Conservation (phyloP, 257 asterid species). For the Nicotiana tabacum region DNA sequence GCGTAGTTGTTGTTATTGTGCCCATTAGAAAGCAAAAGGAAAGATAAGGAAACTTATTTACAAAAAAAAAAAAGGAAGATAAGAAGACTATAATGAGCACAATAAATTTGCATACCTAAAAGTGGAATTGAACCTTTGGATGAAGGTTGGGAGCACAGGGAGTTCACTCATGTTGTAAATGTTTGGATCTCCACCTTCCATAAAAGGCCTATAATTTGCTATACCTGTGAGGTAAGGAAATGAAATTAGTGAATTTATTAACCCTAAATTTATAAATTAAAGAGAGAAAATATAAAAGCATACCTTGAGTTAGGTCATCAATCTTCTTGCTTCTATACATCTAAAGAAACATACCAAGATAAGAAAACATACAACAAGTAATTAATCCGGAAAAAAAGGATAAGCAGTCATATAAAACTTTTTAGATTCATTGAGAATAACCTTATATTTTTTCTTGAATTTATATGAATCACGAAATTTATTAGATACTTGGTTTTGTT, state of each 20-base stretch:
- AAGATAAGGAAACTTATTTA: no score
- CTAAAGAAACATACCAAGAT: slow-evolving; percentile 28
- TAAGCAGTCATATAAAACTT: not conserved
- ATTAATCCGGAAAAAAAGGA: not conserved
- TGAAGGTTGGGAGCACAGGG: slow-evolving; percentile 33
- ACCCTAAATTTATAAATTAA: slow-evolving; percentile 21
- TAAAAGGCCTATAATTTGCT: slow-evolving; percentile 32
- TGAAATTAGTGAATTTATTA: not conserved
- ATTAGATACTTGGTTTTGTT: not conserved
- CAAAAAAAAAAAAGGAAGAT: no score
- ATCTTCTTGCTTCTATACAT: slow-evolving; percentile 80
- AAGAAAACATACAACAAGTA: not conserved
- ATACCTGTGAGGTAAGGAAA: slow-evolving; percentile 24
- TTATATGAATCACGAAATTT: not conserved
- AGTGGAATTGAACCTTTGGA: slow-evolving; percentile 21
- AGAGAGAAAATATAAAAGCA: not conserved
- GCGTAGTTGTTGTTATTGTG: no score
- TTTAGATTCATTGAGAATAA: not conserved
- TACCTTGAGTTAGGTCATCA: slow-evolving; percentile 61
- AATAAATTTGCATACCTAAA: slow-evolving; percentile 34
- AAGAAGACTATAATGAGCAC: not conserved
- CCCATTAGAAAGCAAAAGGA: no score
- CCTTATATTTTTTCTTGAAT: not conserved
- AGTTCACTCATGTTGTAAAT: slow-evolving; percentile 59
- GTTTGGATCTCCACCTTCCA: slow-evolving; percentile 57